Evolutionary conservation across 805 yeast genomes (phyloP).

Genomic region (Kodamaea lidongshanica): DNA sequence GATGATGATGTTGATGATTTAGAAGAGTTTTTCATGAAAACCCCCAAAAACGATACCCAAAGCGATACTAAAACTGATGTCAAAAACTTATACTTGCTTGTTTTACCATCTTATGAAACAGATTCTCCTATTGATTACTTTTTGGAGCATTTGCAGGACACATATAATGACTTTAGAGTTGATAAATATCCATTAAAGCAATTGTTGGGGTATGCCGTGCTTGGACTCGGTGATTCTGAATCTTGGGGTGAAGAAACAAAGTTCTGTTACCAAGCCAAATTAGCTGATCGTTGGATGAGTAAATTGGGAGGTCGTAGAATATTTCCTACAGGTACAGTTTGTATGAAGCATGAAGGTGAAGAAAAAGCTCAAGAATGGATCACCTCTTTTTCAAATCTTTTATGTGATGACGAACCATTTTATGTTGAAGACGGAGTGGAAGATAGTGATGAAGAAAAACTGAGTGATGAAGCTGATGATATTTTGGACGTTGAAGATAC

Average conservation of each 20-base stretch:
- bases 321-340: constrained; percentile 77
- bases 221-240: constrained; percentile 85
- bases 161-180: constrained; percentile 76
- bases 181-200: constrained; percentile 71
- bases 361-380: constrained; percentile 62
- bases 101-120: constrained; percentile 85
- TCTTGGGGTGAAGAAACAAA: constrained; percentile 61
- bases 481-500: constrained; percentile 84
- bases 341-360: constrained; percentile 67
- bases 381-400: constrained; percentile 48
- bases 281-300: constrained; percentile 68
- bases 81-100: constrained; percentile 58
- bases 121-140: constrained; percentile 90
- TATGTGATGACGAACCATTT: constrained; percentile 69
- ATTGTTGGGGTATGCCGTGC: constrained; percentile 73
- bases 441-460: constrained; percentile 43
- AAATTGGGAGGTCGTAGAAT: constrained; percentile 82
- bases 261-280: constrained; percentile 79
- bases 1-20: constrained; percentile 80
- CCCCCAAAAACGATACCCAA: constrained; percentile 44
- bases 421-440: constrained; percentile 50
- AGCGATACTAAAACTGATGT: constrained; percentile 8
- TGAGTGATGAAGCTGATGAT: constrained; percentile 37
- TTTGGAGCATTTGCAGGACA: constrained; percentile 72
- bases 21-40: constrained; percentile 70